A percentile compares a stretch with the other conserved stretches of the same genome.
These are phyloP conservation scores for Bacidia gigantensis DNA, from an alignment of 495 filamentous ascomycete genomes.

Conservation along the genomic window DNA sequence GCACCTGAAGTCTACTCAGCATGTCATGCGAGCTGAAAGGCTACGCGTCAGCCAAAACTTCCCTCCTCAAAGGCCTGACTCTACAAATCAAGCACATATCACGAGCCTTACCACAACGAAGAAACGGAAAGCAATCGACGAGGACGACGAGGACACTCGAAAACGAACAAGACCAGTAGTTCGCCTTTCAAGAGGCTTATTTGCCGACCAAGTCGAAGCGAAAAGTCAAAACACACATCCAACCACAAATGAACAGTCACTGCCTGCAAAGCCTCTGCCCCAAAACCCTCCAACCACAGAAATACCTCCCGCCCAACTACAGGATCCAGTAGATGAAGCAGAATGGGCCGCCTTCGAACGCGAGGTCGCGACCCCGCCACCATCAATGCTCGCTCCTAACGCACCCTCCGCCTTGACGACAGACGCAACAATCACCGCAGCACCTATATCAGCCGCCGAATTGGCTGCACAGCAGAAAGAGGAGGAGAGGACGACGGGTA, in stretches of 20 bases:
- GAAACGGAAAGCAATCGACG: constrained; percentile 43
- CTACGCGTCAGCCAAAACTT: constrained; percentile 8
- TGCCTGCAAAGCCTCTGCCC: constrained; percentile 14
- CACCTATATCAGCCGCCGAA: constrained; percentile 54
- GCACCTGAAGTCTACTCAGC: constrained; percentile 13
- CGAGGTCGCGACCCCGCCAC: constrained; percentile 51
- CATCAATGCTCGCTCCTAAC: constrained; percentile 28
- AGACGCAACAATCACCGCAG: constrained; percentile 54
- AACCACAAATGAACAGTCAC: constrained; percentile 12
- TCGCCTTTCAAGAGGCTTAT: constrained; percentile 15
- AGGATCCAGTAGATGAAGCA: constrained; percentile 51
- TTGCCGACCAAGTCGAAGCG: constrained; percentile 15
- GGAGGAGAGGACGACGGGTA: constrained; percentile 37
- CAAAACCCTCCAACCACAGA: constrained; percentile 12
- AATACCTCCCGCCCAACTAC: constrained; percentile 12
- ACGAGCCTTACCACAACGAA: constrained; percentile 30
- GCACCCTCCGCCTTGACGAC: constrained; percentile 24
- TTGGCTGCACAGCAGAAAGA: constrained; percentile 50
- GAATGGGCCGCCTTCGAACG: constrained; percentile 90
- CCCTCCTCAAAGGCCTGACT: not conserved
- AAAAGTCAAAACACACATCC: not conserved
- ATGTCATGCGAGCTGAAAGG: constrained; percentile 15
- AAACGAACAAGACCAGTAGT: constrained; percentile 32
- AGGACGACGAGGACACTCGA: constrained; percentile 31
- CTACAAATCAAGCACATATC: not conserved